Base-by-base conservation (phyloP, 306 rosid species). In the apple (Malus domestica) region DNA sequence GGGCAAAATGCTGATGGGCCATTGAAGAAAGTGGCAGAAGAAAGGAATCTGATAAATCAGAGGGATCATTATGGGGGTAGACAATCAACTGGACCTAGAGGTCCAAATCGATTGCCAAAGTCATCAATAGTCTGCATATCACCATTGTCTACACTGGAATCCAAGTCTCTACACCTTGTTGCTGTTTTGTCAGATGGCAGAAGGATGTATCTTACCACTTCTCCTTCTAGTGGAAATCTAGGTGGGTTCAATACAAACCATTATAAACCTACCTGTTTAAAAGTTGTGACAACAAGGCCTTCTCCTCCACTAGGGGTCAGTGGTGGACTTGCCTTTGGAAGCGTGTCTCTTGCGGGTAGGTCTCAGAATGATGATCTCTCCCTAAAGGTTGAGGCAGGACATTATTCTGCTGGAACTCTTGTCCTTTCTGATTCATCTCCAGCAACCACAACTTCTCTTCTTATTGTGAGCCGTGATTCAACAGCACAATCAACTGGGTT, bases 341-440 rank as follows among this genome's bases (percentile, higher is more conserved):
- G 93, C 67, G 84, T 88, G 88, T 86, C 98, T 80, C 91, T 88
- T 78, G 84, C 90, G 71, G 87, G 90, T 59, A 92, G 96, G 86
- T 88, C 96, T 72, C 97, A 89, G 78, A 95, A 85, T 82, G 93
- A 95, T 67, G 97, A 92, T 80, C 96, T 95, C 77, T 88, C 96
- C 70, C 84, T 89, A 61, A 95, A 95, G 89, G 90, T 90, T 52
- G 99, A 92, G 88, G 87, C 99, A 77, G 88, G 93, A 72, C 86
- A 89, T 83, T 95, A 87, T 90, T 92, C 97, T 85, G 81, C 97
- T 54, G 99, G 99, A 70, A 92, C 93, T 79, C 91, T 95, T 76
- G 84, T 95, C 71, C 90, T 95, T 78, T 92, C 99, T 79, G 99
- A 95, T 88, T 91, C 97, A 78, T 92, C 99, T 54, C 93, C 97